Base-by-base conservation (phyloP, 208 protist genomes). In the Spironucleus salmonicida region DNA sequence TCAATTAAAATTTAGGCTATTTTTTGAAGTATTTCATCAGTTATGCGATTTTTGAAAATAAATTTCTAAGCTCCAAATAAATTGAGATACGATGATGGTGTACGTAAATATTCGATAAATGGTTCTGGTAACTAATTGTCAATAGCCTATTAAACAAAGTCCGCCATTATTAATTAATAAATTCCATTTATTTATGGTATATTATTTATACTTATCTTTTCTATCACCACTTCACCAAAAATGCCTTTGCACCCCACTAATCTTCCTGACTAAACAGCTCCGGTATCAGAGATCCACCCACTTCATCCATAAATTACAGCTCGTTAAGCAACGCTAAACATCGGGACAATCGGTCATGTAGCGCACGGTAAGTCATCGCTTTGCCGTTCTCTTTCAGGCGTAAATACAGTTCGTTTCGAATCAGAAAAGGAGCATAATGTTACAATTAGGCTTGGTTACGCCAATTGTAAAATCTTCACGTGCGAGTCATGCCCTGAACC, bases 291-390 rank as follows among this genome's bases (percentile, higher is more conserved):
- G 34, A 19, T 71, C 4, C 64, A 71, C 69, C 40, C 7, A 11
- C 26, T 40, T 26, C 59, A 77, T 53, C 68, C 69, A 42, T 35
- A 76, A 11, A 39, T 82, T 26, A 82, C 78, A 39, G 61, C 71
- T 1, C 13, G 59, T 45, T 95, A 99, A 86, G 94, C 95, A 13
- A 99, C 96, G 13, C 96, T 99, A 75, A 99, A 99, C 84, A 95
- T 99, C 78, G 95, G 89, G 76, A 98, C 95, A 30, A 98, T 99
- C 82, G 97, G 97, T 59, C 96, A 99, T 83, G 96, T 99, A 39
- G 95, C 97, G 1, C 96, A 99, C 88, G 96, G 97, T 78, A 99
- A 99, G 85, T 96, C 94, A 49, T 99, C 97, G 38, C 91, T 99
- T 23, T 95, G 99, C 62, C 94, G 94, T 80, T 92, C 96, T 41